phyloP scores from a whole-genome alignment of 352 stramenopile genomes.

The Pythium angustatum region DNA sequence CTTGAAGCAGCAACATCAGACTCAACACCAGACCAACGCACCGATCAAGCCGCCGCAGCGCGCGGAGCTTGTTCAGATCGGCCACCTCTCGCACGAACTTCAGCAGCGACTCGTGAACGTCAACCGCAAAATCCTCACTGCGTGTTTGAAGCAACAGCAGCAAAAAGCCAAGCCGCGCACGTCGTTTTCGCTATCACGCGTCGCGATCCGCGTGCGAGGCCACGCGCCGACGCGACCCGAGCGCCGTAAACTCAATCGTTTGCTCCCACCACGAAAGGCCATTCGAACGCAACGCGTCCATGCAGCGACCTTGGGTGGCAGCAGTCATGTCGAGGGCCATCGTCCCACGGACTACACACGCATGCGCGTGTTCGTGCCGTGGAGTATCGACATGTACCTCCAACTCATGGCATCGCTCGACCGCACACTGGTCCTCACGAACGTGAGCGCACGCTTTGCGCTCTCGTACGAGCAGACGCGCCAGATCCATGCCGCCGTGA shows the following conservation, averaged over 20 bases:
- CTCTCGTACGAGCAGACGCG: constrained; percentile 57
- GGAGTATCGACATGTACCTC: constrained; percentile 80
- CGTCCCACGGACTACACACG: constrained; percentile 36
- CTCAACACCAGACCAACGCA: neutral
- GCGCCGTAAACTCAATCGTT: constrained; percentile 34
- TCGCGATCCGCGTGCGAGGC: constrained; percentile 44
- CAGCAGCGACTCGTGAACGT: constrained; percentile 57
- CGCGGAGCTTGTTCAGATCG: constrained; percentile 48
- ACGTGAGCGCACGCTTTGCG: constrained; percentile 40
- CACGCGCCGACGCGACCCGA: constrained; percentile 47
- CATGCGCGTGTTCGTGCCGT: constrained; percentile 69
- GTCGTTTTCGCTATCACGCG: constrained; percentile 38
- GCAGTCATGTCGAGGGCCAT: neutral
- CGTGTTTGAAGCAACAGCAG: constrained; percentile 53
- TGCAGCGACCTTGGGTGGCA: neutral
- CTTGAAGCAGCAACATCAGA: constrained; percentile 13
- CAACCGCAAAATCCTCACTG: constrained; percentile 59
- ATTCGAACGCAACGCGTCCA: neutral
- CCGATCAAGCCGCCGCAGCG: constrained; percentile 24
- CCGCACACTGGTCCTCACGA: constrained; percentile 20
- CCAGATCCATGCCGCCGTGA: constrained; percentile 42
- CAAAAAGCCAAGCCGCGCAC: neutral
- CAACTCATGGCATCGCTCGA: constrained; percentile 57
- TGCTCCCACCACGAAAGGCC: constrained; percentile 2
- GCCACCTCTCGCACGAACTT: constrained; percentile 45